Conservation (phyloP, 1,284 basidiomycete species). For the Microbotryum silenes-acaulis region DNA sequence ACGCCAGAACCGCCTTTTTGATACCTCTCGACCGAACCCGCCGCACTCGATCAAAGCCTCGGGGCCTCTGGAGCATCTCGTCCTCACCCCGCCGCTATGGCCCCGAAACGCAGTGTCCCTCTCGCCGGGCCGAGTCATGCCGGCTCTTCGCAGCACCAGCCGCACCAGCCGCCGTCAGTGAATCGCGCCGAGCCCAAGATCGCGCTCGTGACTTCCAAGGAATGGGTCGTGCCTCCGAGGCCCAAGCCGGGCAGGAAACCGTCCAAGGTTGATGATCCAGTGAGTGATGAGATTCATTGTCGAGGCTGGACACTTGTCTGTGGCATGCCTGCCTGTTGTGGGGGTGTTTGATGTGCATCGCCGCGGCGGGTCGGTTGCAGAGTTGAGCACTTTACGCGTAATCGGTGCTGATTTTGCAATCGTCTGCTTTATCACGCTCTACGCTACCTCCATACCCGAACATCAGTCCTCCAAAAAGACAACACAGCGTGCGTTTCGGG, state of each 20-base stretch:
- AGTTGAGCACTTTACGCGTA: not conserved
- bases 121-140: no score
- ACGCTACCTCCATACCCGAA: not conserved
- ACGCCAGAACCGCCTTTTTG: not conserved
- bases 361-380: no score
- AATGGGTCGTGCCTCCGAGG: slow-evolving; percentile 35
- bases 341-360: no score
- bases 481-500: slow-evolving; percentile 32
- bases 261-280: slow-evolving; percentile 2
- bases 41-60: no score
- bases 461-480: not conserved
- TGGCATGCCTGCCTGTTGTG: not conserved
- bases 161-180: not conserved
- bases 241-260: slow-evolving; percentile 35
- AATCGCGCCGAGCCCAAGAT: slow-evolving; percentile 3
- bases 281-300: not conserved
- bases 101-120: not conserved
- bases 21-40: not conserved
- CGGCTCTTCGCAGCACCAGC: no score
- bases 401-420: no score
- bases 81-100: not conserved
- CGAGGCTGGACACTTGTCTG: not conserved
- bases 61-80: not conserved
- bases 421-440: not conserved
- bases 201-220: slow-evolving; percentile 16